A percentile compares a stretch with the other conserved stretches of the same genome.
phyloP scores from a whole-genome alignment of 331 rosid species.

The Phaseolus coccineus region DNA sequence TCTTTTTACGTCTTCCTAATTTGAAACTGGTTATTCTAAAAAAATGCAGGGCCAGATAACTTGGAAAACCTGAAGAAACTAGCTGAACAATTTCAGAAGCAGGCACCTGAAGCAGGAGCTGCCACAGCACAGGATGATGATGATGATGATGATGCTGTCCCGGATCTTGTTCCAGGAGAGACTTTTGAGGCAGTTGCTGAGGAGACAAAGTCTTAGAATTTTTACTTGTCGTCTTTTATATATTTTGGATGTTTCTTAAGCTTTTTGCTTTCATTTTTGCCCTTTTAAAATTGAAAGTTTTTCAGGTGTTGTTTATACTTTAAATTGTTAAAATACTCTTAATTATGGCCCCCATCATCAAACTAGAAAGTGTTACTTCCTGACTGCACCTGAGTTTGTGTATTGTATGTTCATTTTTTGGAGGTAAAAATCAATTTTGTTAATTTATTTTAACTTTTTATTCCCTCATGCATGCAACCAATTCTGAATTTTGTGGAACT shows the following conservation, averaged over 20 bases:
- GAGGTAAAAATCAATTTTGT: constrained; percentile 42
- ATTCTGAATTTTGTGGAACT: not conserved
- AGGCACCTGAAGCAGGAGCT: constrained; percentile 69
- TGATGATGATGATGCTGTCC: constrained; percentile 38
- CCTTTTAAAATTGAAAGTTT: constrained; percentile 11
- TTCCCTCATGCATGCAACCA: not conserved
- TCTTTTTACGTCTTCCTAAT: not conserved
- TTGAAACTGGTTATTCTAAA: not conserved
- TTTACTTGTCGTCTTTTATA: not conserved
- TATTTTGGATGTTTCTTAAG: constrained; percentile 22
- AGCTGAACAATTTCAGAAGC: constrained; percentile 93
- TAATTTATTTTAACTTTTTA: not conserved
- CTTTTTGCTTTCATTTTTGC: not conserved
- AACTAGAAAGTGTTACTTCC: constrained; percentile 16
- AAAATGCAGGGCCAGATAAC: constrained; percentile 81
- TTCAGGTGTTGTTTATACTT: constrained; percentile 49
- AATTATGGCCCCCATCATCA: constrained; percentile 20
- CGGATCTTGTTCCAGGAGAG: constrained; percentile 56
- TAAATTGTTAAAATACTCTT: constrained; percentile 35
- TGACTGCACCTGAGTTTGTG: constrained; percentile 28
- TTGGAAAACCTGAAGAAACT: constrained; percentile 88
- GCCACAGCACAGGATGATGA: constrained; percentile 59
- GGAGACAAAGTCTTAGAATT: constrained; percentile 41
- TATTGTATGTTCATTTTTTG: constrained; percentile 28
- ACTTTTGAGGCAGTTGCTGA: constrained; percentile 57